Evolutionary conservation across 345 rosid genomes (phyloP).

Genomic region (Syzygium grande): DNA sequence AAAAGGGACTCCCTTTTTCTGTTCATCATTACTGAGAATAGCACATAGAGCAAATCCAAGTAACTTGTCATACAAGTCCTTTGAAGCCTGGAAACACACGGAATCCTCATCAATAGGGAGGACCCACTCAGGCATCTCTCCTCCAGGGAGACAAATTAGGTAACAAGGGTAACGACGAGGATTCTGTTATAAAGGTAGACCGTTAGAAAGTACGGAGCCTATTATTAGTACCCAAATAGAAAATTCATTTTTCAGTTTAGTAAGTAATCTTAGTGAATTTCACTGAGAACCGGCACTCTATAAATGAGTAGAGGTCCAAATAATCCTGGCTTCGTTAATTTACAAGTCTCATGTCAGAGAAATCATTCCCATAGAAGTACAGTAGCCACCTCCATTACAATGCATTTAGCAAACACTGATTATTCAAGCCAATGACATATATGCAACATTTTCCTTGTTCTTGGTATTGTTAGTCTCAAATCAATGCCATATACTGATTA

Average conservation of each 20-base stretch:
- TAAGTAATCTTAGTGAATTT: neutral
- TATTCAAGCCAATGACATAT: too few relatives aligned
- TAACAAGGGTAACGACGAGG: too few relatives aligned
- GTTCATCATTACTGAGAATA: too few relatives aligned
- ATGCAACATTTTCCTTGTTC: too few relatives aligned
- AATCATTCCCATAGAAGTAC: neutral
- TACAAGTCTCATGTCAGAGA: too few relatives aligned
- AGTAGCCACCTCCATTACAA: neutral
- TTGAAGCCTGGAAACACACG: neutral
- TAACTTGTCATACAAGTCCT: neutral
- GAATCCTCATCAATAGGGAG: neutral
- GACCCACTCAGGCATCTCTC: neutral
- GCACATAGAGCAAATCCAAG: neutral
- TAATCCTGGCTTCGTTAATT: too few relatives aligned
- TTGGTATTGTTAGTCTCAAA: too few relatives aligned
- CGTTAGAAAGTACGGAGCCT: too few relatives aligned
- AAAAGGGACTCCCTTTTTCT: neutral
- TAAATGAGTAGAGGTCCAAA: neutral
- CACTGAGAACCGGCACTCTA: neutral
- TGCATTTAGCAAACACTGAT: neutral
- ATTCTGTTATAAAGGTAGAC: too few relatives aligned
- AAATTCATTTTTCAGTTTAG: neutral
- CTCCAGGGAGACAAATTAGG: neutral
- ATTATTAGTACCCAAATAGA: neutral
- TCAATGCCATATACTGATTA: too few relatives aligned